A percentile compares a stretch with the other conserved stretches of the same genome.
phyloP scores from a whole-genome alignment of 208 protist species.

The Trypanosoma boissoni region DNA sequence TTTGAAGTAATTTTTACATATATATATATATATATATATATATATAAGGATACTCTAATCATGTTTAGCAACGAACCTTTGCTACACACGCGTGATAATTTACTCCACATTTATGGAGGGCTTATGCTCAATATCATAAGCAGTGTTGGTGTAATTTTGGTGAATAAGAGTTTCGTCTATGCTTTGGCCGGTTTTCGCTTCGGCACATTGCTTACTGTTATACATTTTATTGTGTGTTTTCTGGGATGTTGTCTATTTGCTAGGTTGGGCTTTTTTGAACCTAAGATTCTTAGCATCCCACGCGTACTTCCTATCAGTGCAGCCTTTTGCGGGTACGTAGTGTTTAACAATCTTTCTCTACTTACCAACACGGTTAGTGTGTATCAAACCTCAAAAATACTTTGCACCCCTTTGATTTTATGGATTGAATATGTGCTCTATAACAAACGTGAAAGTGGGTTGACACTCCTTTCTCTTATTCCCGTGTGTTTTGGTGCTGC shows the following conservation, averaged over 20 bases:
- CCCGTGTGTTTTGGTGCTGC: conserved; percentile 75
- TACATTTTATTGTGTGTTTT: conserved; percentile 73
- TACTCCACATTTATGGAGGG: conserved; percentile 34
- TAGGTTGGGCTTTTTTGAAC: conserved; percentile 26
- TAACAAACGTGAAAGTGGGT: conserved; percentile 36
- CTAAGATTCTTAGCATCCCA: conserved; percentile 34
- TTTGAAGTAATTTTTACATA: background rate
- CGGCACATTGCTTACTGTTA: conserved; percentile 62
- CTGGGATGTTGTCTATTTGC: conserved; percentile 57
- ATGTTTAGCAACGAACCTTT: no score
- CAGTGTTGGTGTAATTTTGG: conserved; percentile 70
- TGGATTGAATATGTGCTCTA: conserved; percentile 54
- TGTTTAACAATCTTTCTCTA: conserved; percentile 88
- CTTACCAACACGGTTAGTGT: conserved; percentile 77
- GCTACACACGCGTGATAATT: no score
- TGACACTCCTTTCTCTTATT: conserved; percentile 56
- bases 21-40: no score
- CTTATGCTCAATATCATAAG: conserved; percentile 64
- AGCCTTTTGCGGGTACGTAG: conserved; percentile 83
- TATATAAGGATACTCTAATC: no score
- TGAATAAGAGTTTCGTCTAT: conserved; percentile 73
- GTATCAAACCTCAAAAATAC: conserved; percentile 87
- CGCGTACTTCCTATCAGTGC: conserved; percentile 60
- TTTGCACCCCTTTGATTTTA: conserved; percentile 78
- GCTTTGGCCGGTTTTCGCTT: conserved; percentile 56